Evolutionary conservation across 2,329 filamentous ascomycete genomes (phyloP).

Genomic region (Thielaviopsis punctulata): DNA sequence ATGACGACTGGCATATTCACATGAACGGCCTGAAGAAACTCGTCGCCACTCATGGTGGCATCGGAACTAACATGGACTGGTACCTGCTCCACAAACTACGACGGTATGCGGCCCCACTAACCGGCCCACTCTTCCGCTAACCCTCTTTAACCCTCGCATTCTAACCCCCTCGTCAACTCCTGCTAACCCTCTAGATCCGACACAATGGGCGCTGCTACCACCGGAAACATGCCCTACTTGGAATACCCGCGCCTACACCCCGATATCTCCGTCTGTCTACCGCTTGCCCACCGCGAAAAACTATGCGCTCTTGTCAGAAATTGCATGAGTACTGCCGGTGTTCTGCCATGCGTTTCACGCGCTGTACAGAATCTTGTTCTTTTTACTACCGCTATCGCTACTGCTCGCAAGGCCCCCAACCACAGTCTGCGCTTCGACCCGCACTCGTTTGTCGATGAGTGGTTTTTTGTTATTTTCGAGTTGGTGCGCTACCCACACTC

Average conservation of each 20-base stretch:
- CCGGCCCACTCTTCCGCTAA: too few species aligned
- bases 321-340: slow-evolving; percentile 1
- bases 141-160: not conserved
- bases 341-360: slow-evolving; percentile 6
- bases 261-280: slow-evolving; percentile 7
- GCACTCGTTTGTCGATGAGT: slow-evolving; percentile 9
- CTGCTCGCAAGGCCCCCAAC: slow-evolving; percentile 5
- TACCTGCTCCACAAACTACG: slow-evolving; percentile 11
- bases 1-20: slow-evolving; percentile 11
- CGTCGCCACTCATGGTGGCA: slow-evolving; percentile 6
- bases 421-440: slow-evolving; percentile 8
- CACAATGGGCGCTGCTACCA: slow-evolving; percentile 7
- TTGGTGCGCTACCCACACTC: slow-evolving; percentile 10
- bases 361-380: slow-evolving; percentile 7
- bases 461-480: slow-evolving; percentile 7
- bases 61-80: slow-evolving; percentile 9
- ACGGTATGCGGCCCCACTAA: slow-evolving; percentile 5
- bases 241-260: slow-evolving; percentile 11
- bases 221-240: slow-evolving; percentile 9
- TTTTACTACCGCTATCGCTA: slow-evolving; percentile 5
- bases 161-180: not conserved
- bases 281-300: not conserved
- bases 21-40: slow-evolving; percentile 11
- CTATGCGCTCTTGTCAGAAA: slow-evolving; percentile 1
- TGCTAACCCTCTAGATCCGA: slow-evolving; percentile 2